A percentile compares a stretch with the other conserved stretches of the same genome.
Evolutionary conservation across 805 yeast species (phyloP).

Genomic region (Wickerhamomyces canadensis): DNA sequence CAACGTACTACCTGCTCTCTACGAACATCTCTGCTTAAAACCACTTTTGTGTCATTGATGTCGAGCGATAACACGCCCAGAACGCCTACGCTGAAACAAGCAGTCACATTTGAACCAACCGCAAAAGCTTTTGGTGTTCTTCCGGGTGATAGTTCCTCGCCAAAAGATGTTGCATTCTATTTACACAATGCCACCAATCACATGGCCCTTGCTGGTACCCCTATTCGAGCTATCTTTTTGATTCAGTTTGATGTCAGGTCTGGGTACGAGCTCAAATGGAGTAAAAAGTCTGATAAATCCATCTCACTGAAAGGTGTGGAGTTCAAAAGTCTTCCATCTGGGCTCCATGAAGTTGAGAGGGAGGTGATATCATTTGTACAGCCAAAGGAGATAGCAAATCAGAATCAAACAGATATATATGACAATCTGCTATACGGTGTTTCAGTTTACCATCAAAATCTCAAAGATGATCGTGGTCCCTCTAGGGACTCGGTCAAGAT

Average conservation of each 20-base stretch:
- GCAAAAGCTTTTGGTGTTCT: neutral
- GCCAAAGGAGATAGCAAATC: constrained; percentile 19
- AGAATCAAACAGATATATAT: constrained; percentile 10
- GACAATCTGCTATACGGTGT: constrained; percentile 38
- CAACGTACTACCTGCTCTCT: no score
- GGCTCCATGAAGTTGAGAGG: constrained; percentile 45
- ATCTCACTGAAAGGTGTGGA: constrained; percentile 42
- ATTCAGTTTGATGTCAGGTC: constrained; percentile 46
- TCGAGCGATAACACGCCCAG: no score
- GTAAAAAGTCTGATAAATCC: constrained; percentile 23
- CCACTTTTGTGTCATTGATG: no score
- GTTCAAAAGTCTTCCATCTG: constrained; percentile 64
- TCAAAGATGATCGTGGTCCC: constrained; percentile 20
- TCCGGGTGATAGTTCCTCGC: constrained; percentile 1
- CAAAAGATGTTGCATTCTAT: constrained; percentile 3
- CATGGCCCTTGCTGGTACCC: constrained; percentile 12
- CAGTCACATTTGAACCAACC: neutral
- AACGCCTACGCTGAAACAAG: neutral
- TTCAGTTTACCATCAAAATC: constrained; percentile 44
- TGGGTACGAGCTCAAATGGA: constrained; percentile 47
- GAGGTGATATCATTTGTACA: constrained; percentile 53
- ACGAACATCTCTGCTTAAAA: no score
- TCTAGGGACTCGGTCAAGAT: constrained; percentile 46
- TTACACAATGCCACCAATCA: constrained; percentile 6
- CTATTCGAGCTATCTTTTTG: constrained; percentile 39